Conservation (phyloP, 352 stramenopile species). For the Globisporangium apiculatum region DNA sequence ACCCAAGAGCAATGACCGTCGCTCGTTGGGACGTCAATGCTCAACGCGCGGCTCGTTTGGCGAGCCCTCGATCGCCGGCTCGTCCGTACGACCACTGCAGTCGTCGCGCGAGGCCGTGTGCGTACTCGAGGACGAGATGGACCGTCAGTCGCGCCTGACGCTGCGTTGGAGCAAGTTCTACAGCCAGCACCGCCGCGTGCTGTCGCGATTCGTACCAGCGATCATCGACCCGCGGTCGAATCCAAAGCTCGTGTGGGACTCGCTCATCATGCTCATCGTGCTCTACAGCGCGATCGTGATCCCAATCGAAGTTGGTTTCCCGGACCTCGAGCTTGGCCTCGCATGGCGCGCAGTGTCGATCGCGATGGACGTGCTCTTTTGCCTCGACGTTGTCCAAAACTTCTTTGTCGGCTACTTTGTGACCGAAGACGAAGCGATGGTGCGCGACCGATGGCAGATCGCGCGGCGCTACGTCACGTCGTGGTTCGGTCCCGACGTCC, state of each 20-base stretch:
- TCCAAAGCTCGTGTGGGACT: constrained; percentile 54
- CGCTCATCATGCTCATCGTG: constrained; percentile 63
- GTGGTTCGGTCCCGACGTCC: constrained; percentile 52
- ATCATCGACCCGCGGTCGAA: constrained; percentile 53
- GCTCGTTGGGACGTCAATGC: background rate
- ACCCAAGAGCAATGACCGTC: background rate
- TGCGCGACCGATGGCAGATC: constrained; percentile 34
- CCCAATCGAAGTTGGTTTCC: constrained; percentile 65
- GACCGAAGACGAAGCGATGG: constrained; percentile 56
- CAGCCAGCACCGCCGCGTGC: constrained; percentile 22
- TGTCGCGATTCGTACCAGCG: constrained; percentile 26
- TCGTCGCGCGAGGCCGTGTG: constrained; percentile 19
- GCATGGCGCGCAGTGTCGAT: constrained; percentile 22
- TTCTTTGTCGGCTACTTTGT: constrained; percentile 65
- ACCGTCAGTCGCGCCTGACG: constrained; percentile 19
- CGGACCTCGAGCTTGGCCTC: constrained; percentile 34
- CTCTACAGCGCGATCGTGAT: constrained; percentile 71
- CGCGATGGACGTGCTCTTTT: constrained; percentile 43
- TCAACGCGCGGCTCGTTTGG: constrained; percentile 7
- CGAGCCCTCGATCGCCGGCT: background rate
- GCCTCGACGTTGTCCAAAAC: constrained; percentile 61
- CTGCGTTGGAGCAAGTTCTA: constrained; percentile 33
- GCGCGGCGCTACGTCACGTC: constrained; percentile 42
- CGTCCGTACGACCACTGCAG: constrained; percentile 9
- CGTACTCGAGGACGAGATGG: constrained; percentile 18